Evolutionary conservation across 2,329 filamentous ascomycete genomes (phyloP).

Genomic region (Zasmidium angulare): DNA sequence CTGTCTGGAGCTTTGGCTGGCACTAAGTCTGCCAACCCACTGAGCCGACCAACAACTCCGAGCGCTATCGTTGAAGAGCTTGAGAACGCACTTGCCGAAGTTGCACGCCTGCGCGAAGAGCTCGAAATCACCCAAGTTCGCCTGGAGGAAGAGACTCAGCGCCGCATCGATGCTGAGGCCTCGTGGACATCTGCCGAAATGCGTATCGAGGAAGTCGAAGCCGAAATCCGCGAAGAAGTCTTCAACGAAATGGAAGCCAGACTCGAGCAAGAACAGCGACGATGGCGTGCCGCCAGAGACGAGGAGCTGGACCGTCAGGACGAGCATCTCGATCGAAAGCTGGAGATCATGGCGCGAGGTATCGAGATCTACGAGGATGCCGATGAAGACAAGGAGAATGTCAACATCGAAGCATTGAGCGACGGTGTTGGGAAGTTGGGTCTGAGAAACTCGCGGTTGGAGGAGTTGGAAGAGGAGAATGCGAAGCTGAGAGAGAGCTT

Average conservation of each 20-base stretch:
- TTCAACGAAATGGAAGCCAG: constrained; percentile 80
- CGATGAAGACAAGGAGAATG: constrained; percentile 21
- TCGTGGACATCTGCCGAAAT: constrained; percentile 66
- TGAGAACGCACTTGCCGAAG: constrained; percentile 77
- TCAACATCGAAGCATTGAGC: constrained; percentile 14
- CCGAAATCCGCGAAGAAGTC: constrained; percentile 84
- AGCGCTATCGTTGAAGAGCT: constrained; percentile 62
- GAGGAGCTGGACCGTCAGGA: constrained; percentile 76
- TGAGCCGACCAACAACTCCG: constrained; percentile 46
- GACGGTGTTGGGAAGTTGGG: constrained; percentile 10
- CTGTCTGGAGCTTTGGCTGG: constrained; percentile 31
- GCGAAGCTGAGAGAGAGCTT: constrained; percentile 41
- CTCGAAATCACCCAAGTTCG: constrained; percentile 72
- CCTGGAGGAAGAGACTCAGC: constrained; percentile 68
- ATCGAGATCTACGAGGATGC: constrained; percentile 48
- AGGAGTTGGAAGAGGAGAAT: constrained; percentile 48
- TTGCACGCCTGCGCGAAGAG: constrained; percentile 74
- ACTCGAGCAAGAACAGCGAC: constrained; percentile 69
- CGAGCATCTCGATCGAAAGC: constrained; percentile 83
- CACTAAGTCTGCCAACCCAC: constrained; percentile 23
- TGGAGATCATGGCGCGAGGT: constrained; percentile 67
- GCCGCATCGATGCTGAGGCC: constrained; percentile 69
- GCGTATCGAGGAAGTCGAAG: constrained; percentile 72
- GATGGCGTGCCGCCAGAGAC: constrained; percentile 79
- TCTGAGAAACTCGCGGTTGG: constrained; percentile 17